These are phyloP conservation scores for Asterionellopsis glacialis DNA, from an alignment of 108 stramenopile genomes.

Conservation along the genomic window DNA sequence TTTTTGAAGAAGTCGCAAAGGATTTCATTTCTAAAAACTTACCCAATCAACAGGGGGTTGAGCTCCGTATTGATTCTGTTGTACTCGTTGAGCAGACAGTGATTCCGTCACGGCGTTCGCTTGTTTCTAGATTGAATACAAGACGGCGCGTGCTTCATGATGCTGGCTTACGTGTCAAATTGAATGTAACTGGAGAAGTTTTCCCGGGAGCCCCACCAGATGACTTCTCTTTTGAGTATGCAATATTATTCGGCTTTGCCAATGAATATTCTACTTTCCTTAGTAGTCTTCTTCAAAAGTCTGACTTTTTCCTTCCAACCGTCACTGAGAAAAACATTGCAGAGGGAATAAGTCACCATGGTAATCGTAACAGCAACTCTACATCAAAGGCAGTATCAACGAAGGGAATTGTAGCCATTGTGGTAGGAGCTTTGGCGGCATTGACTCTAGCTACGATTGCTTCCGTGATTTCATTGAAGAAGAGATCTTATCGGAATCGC, in stretches of 20 bases:
- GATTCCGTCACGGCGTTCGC: not conserved
- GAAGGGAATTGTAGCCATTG: not conserved
- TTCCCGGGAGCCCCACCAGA: slow-evolving; percentile 6
- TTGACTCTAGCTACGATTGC: not conserved
- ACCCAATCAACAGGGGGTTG: too few relatives aligned
- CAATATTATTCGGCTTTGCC: not conserved
- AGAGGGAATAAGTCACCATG: not conserved
- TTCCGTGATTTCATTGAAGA: not conserved
- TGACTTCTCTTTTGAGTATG: slow-evolving; percentile 9
- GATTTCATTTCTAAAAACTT: too few relatives aligned
- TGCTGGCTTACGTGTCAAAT: slow-evolving; percentile 1
- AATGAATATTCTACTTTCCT: not conserved
- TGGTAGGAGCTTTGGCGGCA: not conserved
- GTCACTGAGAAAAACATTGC: too few relatives aligned
- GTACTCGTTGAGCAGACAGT: slow-evolving; percentile 4
- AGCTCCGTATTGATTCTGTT: too few relatives aligned
- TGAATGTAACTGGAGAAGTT: slow-evolving; percentile 9
- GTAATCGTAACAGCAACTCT: not conserved
- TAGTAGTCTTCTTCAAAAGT: not conserved
- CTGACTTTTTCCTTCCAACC: too few relatives aligned
- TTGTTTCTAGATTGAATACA: not conserved
- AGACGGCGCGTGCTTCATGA: not conserved
- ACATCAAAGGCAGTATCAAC: not conserved
- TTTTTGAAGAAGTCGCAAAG: too few relatives aligned
- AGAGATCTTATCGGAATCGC: not conserved